These are phyloP conservation scores for Pachyrhizus erosus DNA, from an alignment of 306 rosid genomes.

Conservation along the genomic window DNA sequence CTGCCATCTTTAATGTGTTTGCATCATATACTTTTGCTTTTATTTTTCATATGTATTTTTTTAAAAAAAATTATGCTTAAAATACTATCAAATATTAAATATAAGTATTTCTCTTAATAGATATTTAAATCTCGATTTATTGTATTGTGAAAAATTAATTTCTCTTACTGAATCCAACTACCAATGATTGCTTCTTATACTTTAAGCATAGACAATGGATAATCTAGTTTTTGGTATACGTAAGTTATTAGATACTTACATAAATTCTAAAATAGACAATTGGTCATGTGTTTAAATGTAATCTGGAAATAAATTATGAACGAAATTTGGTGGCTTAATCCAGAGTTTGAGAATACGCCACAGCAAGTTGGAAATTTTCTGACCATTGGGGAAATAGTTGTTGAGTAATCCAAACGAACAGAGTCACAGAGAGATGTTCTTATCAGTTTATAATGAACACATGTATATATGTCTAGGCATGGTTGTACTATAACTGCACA, in stretches of 20 bases:
- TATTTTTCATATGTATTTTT: too few relatives aligned
- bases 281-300: not conserved
- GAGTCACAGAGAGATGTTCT: not conserved
- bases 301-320: not conserved
- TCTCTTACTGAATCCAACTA: too few relatives aligned
- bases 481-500: not conserved
- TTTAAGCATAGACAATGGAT: too few relatives aligned
- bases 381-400: not conserved
- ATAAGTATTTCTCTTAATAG: too few relatives aligned
- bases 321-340: not conserved
- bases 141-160: too few relatives aligned
- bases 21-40: too few relatives aligned
- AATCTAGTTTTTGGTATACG: not conserved
- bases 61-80: too few relatives aligned
- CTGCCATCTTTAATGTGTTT: too few relatives aligned
- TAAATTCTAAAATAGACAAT: not conserved
- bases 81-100: not conserved
- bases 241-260: not conserved
- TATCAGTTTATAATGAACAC: not conserved
- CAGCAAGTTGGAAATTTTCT: not conserved
- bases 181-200: too few relatives aligned
- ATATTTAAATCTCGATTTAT: too few relatives aligned
- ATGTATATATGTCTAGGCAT: not conserved
- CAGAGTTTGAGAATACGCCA: slow-evolving; percentile 3
- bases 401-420: slow-evolving; percentile 3